phyloP scores from a whole-genome alignment of 2,329 filamentous ascomycete genomes.

The Emergomyces orientalis region DNA sequence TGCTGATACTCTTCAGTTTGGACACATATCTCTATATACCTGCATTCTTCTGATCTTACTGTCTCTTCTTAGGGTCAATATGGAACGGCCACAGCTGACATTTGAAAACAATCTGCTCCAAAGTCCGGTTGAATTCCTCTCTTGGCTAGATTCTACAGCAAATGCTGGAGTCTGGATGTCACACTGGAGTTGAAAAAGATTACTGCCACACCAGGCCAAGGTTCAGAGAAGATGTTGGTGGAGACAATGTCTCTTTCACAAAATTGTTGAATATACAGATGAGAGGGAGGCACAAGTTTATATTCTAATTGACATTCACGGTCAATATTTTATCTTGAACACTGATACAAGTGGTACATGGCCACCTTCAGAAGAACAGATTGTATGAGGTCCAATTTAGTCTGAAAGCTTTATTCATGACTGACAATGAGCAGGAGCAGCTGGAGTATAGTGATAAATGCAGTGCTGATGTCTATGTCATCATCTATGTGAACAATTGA shows the following conservation, averaged over 20 bases:
- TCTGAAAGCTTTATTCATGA: background rate
- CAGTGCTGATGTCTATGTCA: too few relatives aligned
- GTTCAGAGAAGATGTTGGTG: background rate
- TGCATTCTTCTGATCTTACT: background rate
- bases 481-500: too few relatives aligned
- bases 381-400: constrained; percentile 1
- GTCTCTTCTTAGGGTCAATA: background rate
- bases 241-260: constrained; percentile 3
- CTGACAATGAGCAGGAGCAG: background rate
- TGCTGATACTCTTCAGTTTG: background rate
- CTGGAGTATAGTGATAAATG: too few relatives aligned
- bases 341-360: background rate
- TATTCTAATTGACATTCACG: background rate
- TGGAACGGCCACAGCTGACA: background rate
- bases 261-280: constrained; percentile 6
- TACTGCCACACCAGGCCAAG: background rate
- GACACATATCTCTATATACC: background rate
- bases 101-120: background rate
- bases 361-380: constrained; percentile 4
- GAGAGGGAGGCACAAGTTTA: background rate
- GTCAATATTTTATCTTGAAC: constrained; percentile 4
- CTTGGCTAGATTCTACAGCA: background rate
- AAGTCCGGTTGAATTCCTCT: background rate
- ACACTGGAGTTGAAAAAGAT: background rate
- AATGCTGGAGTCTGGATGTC: background rate